phyloP scores from a whole-genome alignment of 192 early-diverging fungal species.

The Dispira parvispora region DNA sequence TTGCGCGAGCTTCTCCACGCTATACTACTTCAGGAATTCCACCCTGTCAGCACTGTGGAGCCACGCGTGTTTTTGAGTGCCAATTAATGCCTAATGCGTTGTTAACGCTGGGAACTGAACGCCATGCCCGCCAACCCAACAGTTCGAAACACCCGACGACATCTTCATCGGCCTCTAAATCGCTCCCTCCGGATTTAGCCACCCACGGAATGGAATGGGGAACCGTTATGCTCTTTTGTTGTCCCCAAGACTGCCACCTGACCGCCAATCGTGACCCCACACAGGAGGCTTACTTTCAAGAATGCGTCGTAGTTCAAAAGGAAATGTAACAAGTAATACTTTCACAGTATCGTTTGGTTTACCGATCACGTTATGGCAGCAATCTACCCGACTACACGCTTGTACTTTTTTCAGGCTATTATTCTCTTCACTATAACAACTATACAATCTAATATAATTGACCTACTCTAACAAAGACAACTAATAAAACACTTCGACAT shows the following conservation, averaged over 20 bases:
- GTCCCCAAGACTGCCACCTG: constrained; percentile 57
- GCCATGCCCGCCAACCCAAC: constrained; percentile 13
- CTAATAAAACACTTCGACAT: too few species aligned
- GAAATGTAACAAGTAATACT: constrained; percentile 13
- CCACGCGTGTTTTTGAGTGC: constrained; percentile 64
- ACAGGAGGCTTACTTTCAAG: constrained; percentile 36
- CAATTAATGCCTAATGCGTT: constrained; percentile 85
- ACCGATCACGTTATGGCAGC: too few species aligned
- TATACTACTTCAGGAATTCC: constrained; percentile 31
- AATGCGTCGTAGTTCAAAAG: constrained; percentile 40
- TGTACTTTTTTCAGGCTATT: too few species aligned
- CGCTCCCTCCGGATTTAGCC: constrained; percentile 17
- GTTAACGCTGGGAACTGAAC: constrained; percentile 44
- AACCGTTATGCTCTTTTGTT: constrained; percentile 66
- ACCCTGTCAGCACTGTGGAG: constrained; percentile 44
- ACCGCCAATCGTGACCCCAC: constrained; percentile 10
- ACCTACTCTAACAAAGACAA: too few species aligned
- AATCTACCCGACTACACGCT: too few species aligned
- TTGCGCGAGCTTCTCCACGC: constrained; percentile 53
- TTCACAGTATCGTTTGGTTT: too few species aligned
- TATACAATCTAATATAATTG: too few species aligned
- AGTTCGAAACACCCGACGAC: neutral
- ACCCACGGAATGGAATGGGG: constrained; percentile 76
- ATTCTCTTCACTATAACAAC: too few species aligned
- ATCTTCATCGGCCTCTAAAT: constrained; percentile 14